Conservation (phyloP, 139 green algal species). For the Pedinophyceae sp. region DNA sequence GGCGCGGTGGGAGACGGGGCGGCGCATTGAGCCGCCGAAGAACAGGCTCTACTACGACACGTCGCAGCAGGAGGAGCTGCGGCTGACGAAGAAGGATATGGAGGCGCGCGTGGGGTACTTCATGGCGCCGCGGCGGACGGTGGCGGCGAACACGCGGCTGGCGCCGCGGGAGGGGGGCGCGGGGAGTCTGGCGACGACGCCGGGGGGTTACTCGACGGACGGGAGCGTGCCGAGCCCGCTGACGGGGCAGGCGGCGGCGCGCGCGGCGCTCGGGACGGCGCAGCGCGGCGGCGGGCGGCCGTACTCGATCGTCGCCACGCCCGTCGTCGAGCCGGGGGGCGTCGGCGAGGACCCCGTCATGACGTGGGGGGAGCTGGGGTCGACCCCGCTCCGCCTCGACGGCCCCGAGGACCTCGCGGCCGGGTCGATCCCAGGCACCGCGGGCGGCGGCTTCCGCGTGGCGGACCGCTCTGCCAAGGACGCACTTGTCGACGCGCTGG, state of each 20-base stretch:
- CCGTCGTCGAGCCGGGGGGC: slow-evolving; percentile 11
- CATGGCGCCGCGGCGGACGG: neutral
- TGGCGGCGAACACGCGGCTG: neutral
- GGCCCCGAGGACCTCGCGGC: too few species aligned
- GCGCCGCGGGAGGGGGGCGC: neutral
- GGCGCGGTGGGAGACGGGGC: slow-evolving; percentile 3
- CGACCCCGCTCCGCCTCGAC: slow-evolving; percentile 23
- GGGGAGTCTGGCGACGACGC: neutral
- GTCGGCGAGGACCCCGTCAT: slow-evolving; percentile 24
- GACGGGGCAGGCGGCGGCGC: too few species aligned
- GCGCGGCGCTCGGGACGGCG: slow-evolving; percentile 14
- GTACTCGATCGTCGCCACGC: slow-evolving; percentile 14
- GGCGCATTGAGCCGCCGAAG: slow-evolving; percentile 10
- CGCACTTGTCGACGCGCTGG: too few species aligned
- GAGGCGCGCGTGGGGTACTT: neutral
- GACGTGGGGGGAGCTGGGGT: slow-evolving; percentile 25
- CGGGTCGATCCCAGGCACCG: too few species aligned
- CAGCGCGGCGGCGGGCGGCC: neutral
- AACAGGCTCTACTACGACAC: neutral
- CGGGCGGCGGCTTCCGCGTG: too few species aligned
- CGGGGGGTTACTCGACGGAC: too few species aligned
- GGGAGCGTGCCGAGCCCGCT: too few species aligned
- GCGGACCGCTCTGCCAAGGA: too few species aligned
- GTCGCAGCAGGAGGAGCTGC: neutral
- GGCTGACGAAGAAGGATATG: neutral